Evolutionary conservation across 169 alveolate species (phyloP), one percentile per base, ranked within the genome.

Genomic region (Cryptosporidium sp.): DNA sequence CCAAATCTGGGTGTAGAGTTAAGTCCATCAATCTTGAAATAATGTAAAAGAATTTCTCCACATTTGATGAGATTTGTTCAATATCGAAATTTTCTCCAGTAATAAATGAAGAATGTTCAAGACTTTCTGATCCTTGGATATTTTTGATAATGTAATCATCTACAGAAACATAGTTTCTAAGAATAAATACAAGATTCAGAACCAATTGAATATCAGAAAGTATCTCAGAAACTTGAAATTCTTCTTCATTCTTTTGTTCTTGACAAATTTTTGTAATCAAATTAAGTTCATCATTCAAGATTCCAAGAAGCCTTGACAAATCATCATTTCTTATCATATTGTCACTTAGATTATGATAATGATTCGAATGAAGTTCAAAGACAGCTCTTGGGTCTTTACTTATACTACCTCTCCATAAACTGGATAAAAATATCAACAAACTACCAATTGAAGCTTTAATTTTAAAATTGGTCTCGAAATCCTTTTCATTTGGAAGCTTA

Each of bases 341-440:
- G 18, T 23, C 52, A 37, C 3, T 9, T 26, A 48, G 42, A 44
- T 51, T 51, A 0, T 37, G 12, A 12, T 35, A 14, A 6, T 70
- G 33, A 37, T 51, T 42, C 8, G 33, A 26, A 31, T 35, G 33
- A 18, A 44, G 33, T 18, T 70, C 45, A 4, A 18, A 16, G 39
- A 26, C 31, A 12, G 48, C 42, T 26, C 58, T 35, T 8, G 52
- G 52, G 26, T 70, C 58, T 39, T 56, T 73, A 6, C 10, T 35
- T 1, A 80, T 65, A n/a, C 51, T 37, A 1, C n/a, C 42, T 44
- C 75, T 80, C 75, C 89, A 80, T n/a, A 80, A n/a, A 65, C 68
- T 60, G 23, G 80, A 80, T 48, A 80, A 21, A 62, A 80, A 80
- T 35, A 80, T 26, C 48, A 80, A 23, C 35, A 80, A 42, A 12